Conservation (phyloP, 1,284 basidiomycete genomes). For the Testicularia cyperi region DNA sequence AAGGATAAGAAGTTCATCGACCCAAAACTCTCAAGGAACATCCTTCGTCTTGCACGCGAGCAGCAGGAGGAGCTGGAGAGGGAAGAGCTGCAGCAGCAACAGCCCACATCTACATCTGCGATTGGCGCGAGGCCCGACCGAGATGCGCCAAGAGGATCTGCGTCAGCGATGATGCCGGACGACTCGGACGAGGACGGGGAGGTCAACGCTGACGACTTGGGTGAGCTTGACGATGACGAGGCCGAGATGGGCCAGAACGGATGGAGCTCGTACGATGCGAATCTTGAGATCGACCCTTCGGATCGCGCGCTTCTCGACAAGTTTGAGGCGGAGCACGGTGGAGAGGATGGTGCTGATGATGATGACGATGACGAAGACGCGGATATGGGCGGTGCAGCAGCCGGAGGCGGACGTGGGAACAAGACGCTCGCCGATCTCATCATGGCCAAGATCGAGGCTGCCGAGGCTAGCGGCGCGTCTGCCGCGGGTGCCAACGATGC, state of each 20-base stretch:
- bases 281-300: conserved; percentile 55
- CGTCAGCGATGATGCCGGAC: conserved; percentile 62
- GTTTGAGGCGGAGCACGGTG: conserved; percentile 42
- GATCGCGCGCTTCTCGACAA: conserved; percentile 54
- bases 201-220: conserved; percentile 48
- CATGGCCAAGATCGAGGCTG: conserved; percentile 79
- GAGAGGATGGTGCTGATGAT: conserved; percentile 20
- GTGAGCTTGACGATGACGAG: conserved; percentile 47
- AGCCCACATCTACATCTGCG: conserved; percentile 14
- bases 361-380: conserved; percentile 11
- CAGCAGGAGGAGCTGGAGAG: conserved; percentile 79
- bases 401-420: conserved; percentile 31
- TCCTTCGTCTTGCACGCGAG: conserved; percentile 85
- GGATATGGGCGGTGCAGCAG: conserved; percentile 3
- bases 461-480: conserved; percentile 38
- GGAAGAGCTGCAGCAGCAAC: conserved; percentile 50
- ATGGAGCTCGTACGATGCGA: conserved; percentile 44
- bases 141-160: conserved; percentile 50
- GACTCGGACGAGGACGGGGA: conserved; percentile 54
- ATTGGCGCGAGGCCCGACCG: conserved; percentile 46
- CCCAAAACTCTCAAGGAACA: conserved; percentile 77
- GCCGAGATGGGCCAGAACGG: conserved; percentile 50
- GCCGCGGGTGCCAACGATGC: conserved; percentile 14
- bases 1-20: conserved; percentile 52
- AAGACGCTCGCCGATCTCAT: conserved; percentile 82